A percentile compares a stretch with the other conserved stretches of the same genome.
These are phyloP conservation scores for Dothideomycetes sp. DNA, from an alignment of 2,329 filamentous ascomycete species.

Conservation along the genomic window DNA sequence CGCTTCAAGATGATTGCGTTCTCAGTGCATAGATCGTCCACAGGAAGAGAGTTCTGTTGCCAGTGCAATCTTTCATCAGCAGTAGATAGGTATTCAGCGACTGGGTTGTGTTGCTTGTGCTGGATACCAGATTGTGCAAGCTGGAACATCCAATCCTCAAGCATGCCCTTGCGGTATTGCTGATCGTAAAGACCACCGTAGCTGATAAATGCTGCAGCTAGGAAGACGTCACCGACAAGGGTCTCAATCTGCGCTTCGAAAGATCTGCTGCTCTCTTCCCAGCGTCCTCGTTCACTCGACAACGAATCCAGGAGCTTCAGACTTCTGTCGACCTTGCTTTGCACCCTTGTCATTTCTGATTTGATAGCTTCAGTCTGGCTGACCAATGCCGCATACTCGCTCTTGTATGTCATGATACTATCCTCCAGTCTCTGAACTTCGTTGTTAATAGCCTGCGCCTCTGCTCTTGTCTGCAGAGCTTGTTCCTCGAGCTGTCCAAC, in stretches of 20 bases:
- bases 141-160: constrained; percentile 95
- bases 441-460: constrained; percentile 83
- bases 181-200: constrained; percentile 97
- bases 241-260: constrained; percentile 98
- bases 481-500: constrained; percentile 78
- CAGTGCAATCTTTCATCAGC: constrained; percentile 89
- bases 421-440: constrained; percentile 74
- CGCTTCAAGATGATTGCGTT: constrained; percentile 96
- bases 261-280: constrained; percentile 95
- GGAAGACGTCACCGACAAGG: constrained; percentile 86
- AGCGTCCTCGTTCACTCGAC: constrained; percentile 82
- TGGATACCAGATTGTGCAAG: constrained; percentile 84
- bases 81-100: constrained; percentile 93
- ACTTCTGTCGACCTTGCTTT: constrained; percentile 97
- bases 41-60: constrained; percentile 88
- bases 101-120: constrained; percentile 85
- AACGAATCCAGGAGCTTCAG: constrained; percentile 88
- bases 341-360: constrained; percentile 86
- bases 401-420: constrained; percentile 92
- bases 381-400: constrained; percentile 88
- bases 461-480: constrained; percentile 82
- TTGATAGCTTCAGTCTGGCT: constrained; percentile 98
- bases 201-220: constrained; percentile 93
- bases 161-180: constrained; percentile 93
- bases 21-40: constrained; percentile 95